Base-by-base conservation (phyloP, 2,329 filamentous ascomycete genomes). In the Ceratocystis alfenasii region DNA sequence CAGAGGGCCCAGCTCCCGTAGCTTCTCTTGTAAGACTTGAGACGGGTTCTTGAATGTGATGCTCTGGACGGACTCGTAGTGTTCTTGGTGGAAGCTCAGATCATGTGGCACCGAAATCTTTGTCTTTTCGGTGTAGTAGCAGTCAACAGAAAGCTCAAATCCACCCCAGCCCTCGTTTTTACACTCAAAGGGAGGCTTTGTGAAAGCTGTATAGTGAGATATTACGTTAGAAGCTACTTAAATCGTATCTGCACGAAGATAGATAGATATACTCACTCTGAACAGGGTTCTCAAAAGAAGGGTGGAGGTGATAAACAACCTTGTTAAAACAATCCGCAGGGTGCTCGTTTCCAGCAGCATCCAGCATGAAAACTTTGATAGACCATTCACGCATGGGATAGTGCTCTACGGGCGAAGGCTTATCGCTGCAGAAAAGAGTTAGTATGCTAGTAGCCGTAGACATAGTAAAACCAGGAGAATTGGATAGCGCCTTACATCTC, bases 81-180 rank as follows among this genome's bases (percentile, higher is more conserved):
- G 83, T 68, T 87, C 81, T 70, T 86, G 82, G 70, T 84, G 82
- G 76, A 99, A 99, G 80, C 97, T 96, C 68, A 99, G 82, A 74
- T 99, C 94, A 76, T 99, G 94, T 63, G 81, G 78, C 69, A 99
- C 81, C 15, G 83, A 80, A 72, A 90, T 84, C 73, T 96, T 93
- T 67, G 87, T 87, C 80, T 96, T 96, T 76, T 94, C 90, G 36
- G 88, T 86, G 55, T 88, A 89, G 73, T 86, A 88, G 71, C 95
- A 82, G 69, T 89, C 85, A 72, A 97, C 94, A 61, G 80, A 81
- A 86, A 99, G 93, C 74, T 97, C 94, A 75, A 99, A 99, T 78
- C 97, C 94, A 73, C 94, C 94, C 94, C 94, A 99, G 71, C 94
- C 94, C 77, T 96, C 89, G 76, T 99, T 95, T 69, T 85, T 81